Percentiles rank a stretch among this genome's conserved stretches.
Conservation (phyloP, 306 rosid species). For the Mimosa pudica region DNA sequence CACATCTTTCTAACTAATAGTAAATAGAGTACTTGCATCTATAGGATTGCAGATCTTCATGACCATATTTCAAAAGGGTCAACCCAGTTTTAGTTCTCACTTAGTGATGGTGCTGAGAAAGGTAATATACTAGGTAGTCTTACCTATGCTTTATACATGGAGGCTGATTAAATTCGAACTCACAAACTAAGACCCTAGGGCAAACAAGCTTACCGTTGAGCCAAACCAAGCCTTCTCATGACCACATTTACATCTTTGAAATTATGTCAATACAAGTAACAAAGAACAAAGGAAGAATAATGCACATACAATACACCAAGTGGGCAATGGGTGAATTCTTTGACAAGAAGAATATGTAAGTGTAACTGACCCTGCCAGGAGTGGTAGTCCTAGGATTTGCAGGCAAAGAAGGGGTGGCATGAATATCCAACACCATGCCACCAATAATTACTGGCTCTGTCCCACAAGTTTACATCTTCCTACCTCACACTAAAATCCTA, state of each 20-base stretch:
- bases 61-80: too few species aligned
- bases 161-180: too few species aligned
- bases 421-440: slow-evolving; percentile 91
- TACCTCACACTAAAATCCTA: slow-evolving; percentile 34
- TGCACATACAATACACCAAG: background rate
- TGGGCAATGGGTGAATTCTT: background rate
- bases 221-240: too few species aligned
- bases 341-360: background rate
- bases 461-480: slow-evolving; percentile 36
- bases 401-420: slow-evolving; percentile 53
- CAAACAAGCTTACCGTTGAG: too few species aligned
- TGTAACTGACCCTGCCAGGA: slow-evolving; percentile 72
- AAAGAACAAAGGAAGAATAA: background rate
- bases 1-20: background rate
- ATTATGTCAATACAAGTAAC: background rate
- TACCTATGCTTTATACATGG: too few species aligned
- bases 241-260: background rate
- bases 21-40: background rate
- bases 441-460: slow-evolving; percentile 73
- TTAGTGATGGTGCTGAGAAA: too few species aligned
- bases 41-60: slow-evolving; percentile 9
- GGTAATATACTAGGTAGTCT: too few species aligned
- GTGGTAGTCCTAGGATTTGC: slow-evolving; percentile 50
- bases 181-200: too few species aligned
- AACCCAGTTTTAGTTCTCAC: too few species aligned